Percentiles rank a stretch among this genome's conserved stretches.
Evolutionary conservation across 345 rosid species (phyloP).

Genomic region (Syzygium grande): DNA sequence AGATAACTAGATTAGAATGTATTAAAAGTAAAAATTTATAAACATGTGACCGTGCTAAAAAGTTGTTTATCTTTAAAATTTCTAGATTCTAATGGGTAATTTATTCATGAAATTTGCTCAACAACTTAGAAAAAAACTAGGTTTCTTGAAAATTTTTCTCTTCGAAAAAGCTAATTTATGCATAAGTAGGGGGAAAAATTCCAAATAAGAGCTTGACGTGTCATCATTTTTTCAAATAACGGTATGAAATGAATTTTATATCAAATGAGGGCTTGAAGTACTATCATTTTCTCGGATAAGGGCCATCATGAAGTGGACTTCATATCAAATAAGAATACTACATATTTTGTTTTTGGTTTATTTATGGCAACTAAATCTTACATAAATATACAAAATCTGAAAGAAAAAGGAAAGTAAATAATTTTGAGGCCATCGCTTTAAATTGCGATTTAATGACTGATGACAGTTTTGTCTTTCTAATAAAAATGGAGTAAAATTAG

Average conservation of each 20-base stretch:
- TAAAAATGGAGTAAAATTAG: background rate
- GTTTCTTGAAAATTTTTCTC: background rate
- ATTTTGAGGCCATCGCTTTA: background rate
- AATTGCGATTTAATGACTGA: background rate
- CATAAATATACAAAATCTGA: background rate
- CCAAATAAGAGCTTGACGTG: too few relatives aligned
- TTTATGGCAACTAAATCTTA: background rate
- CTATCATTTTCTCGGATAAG: too few relatives aligned
- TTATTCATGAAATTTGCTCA: background rate
- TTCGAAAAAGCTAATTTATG: background rate
- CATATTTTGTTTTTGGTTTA: too few relatives aligned
- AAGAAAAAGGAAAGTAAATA: background rate
- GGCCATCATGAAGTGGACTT: too few relatives aligned
- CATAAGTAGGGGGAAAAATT: background rate
- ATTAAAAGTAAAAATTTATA: background rate
- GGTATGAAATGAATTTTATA: too few relatives aligned
- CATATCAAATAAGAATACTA: too few relatives aligned
- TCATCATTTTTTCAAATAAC: too few relatives aligned
- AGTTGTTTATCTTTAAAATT: background rate
- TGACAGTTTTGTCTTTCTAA: background rate
- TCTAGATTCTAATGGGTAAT: background rate
- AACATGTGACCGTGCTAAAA: background rate
- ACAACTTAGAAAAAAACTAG: background rate
- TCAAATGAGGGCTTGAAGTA: too few relatives aligned
- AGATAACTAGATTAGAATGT: background rate